Evolutionary conservation across 2,329 filamentous ascomycete species (phyloP).

Genomic region (Cladosporium sp.): DNA sequence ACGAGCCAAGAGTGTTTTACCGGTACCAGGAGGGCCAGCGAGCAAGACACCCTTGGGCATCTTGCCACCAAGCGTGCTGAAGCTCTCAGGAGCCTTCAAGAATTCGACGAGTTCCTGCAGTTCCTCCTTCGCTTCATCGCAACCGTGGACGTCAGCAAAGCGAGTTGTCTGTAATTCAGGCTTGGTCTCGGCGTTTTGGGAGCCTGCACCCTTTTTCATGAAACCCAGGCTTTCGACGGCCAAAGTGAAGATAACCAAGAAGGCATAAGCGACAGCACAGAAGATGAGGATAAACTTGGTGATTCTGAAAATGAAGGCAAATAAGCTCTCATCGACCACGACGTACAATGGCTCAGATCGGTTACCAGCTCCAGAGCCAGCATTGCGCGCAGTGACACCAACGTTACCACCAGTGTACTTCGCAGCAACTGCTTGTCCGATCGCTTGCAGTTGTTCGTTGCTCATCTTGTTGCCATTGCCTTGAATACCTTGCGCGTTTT

Average conservation of each 20-base stretch:
- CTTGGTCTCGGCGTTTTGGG: conserved; percentile 77
- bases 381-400: conserved; percentile 41
- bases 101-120: conserved; percentile 96
- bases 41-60: conserved; percentile 94
- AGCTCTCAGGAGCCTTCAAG: conserved; percentile 85
- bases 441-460: conserved; percentile 66
- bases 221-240: conserved; percentile 76
- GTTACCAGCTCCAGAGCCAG: conserved; percentile 62
- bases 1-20: conserved; percentile 91
- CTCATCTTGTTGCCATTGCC: conserved; percentile 44
- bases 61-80: conserved; percentile 90
- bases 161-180: conserved; percentile 87
- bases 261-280: conserved; percentile 71
- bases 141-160: conserved; percentile 93
- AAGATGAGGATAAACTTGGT: conserved; percentile 81
- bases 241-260: conserved; percentile 73
- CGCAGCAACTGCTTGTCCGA: conserved; percentile 77
- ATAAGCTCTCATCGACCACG: conserved; percentile 84
- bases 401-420: conserved; percentile 64
- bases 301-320: conserved; percentile 81
- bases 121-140: conserved; percentile 97
- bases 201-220: conserved; percentile 71
- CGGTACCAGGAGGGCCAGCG: conserved; percentile 92
- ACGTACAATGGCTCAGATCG: conserved; percentile 90
- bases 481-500: conserved; percentile 22